Conservation (phyloP, 176 grass and related monocot species). For the Oryza punctata region DNA sequence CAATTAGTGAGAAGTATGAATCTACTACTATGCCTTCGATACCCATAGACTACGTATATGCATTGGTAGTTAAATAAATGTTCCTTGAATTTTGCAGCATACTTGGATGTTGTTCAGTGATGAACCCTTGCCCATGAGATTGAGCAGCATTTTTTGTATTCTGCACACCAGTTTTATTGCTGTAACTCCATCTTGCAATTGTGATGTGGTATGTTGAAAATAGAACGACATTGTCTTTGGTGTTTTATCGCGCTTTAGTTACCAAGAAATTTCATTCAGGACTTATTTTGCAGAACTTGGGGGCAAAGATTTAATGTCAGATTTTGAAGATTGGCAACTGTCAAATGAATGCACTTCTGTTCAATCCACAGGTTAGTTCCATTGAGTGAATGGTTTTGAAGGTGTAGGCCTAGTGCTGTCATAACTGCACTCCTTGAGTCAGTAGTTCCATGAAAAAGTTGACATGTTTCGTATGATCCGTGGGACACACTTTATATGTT, state of each 20-base stretch:
- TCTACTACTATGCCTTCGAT: slow-evolving; percentile 28
- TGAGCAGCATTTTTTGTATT: slow-evolving; percentile 19
- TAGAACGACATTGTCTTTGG: background rate
- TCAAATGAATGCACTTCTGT: slow-evolving; percentile 5
- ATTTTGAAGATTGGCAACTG: background rate
- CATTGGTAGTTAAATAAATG: background rate
- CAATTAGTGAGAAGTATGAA: slow-evolving; percentile 48
- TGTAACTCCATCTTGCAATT: slow-evolving; percentile 10
- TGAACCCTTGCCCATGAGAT: slow-evolving; percentile 1
- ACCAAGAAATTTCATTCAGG: background rate
- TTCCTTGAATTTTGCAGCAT: slow-evolving; percentile 13
- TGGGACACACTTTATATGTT: slow-evolving; percentile 20
- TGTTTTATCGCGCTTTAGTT: slow-evolving; percentile 17
- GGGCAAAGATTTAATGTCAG: background rate
- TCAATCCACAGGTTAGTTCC: slow-evolving; percentile 25
- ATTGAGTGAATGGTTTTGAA: background rate
- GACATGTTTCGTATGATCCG: slow-evolving; percentile 19
- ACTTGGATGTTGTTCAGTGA: slow-evolving; percentile 28
- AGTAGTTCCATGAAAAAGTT: slow-evolving; percentile 21
- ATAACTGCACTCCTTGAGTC: background rate
- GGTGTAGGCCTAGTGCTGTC: slow-evolving; percentile 32
- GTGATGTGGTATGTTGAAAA: slow-evolving; percentile 22
- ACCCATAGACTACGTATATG: background rate
- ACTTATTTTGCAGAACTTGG: slow-evolving; percentile 38
- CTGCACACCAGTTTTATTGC: slow-evolving; percentile 16